Conservation (phyloP, 176 grass and related monocot genomes). For the Phoenix dactylifera region DNA sequence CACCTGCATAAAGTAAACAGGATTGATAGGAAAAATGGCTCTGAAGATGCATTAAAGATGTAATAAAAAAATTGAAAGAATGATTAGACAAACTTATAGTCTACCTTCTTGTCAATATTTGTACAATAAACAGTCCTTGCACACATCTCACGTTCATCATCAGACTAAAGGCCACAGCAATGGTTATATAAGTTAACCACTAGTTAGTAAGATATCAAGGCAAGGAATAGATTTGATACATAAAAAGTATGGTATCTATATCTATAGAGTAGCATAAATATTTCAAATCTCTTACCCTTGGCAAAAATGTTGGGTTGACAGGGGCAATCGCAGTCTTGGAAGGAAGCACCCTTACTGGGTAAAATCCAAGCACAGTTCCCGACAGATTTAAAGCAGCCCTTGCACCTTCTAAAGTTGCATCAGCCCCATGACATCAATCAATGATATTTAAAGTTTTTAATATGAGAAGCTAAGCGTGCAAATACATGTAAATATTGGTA, state of each 20-base stretch:
- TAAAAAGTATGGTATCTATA: too few relatives aligned
- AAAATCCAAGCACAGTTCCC: constrained; percentile 91
- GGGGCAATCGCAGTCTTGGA: constrained; percentile 98
- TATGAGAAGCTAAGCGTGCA: constrained; percentile 3
- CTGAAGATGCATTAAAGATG: not conserved
- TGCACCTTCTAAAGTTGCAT: constrained; percentile 54
- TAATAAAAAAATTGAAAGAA: too few relatives aligned
- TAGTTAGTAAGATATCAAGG: not conserved
- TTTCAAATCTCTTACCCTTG: constrained; percentile 47
- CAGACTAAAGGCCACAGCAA: constrained; percentile 42
- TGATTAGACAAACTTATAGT: constrained; percentile 10
- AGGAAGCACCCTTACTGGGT: constrained; percentile 93
- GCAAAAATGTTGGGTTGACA: constrained; percentile 87
- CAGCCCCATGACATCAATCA: constrained; percentile 2
- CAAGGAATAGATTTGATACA: too few relatives aligned
- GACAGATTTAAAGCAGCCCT: constrained; percentile 81
- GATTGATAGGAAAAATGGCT: not conserved
- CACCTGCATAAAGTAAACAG: constrained; percentile 43
- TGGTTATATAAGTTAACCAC: constrained; percentile 1
- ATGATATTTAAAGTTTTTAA: not conserved
- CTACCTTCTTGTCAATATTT: constrained; percentile 99
- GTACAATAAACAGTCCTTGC: constrained; percentile 98
- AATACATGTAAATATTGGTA: constrained; percentile 2
- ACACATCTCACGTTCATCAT: constrained; percentile 99
- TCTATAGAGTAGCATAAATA: too few relatives aligned